phyloP scores from a whole-genome alignment of 306 rosid species.

The Vigna unguiculata region DNA sequence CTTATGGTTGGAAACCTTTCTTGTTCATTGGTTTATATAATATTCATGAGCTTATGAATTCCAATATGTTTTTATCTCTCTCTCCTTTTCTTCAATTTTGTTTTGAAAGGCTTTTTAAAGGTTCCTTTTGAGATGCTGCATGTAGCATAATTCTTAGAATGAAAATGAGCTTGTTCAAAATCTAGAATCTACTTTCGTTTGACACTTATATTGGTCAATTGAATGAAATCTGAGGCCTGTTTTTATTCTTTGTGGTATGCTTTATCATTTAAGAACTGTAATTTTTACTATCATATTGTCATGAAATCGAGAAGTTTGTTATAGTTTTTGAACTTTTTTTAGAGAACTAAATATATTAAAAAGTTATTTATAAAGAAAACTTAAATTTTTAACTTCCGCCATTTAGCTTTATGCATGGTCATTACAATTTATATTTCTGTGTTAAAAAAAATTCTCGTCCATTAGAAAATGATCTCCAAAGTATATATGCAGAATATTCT shows the following conservation, averaged over 20 bases:
- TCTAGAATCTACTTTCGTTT: conserved; percentile 16
- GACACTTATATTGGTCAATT: conserved; percentile 1
- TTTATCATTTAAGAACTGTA: conserved; percentile 7
- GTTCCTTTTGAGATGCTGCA: conserved; percentile 30
- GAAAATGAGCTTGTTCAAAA: conserved; percentile 9
- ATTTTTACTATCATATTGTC: neutral
- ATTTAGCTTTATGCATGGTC: neutral
- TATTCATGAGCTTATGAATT: conserved; percentile 32
- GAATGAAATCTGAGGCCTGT: conserved; percentile 8
- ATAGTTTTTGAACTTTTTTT: neutral
- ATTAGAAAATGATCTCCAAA: neutral
- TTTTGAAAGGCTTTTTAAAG: conserved; percentile 34
- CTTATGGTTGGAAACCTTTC: conserved; percentile 65
- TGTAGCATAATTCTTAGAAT: conserved; percentile 13
- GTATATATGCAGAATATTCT: neutral
- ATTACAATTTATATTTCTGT: neutral
- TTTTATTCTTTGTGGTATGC: conserved; percentile 1
- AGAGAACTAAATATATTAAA: neutral
- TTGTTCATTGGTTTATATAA: conserved; percentile 30
- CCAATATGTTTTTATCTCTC: conserved; percentile 11
- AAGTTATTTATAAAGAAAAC: neutral
- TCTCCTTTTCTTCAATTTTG: conserved; percentile 12
- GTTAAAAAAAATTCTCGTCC: neutral
- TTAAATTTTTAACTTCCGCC: neutral
- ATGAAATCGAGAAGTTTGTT: neutral